phyloP scores from a whole-genome alignment of 2,329 filamentous ascomycete species.

The Phymatotrichopsis omnivora region DNA sequence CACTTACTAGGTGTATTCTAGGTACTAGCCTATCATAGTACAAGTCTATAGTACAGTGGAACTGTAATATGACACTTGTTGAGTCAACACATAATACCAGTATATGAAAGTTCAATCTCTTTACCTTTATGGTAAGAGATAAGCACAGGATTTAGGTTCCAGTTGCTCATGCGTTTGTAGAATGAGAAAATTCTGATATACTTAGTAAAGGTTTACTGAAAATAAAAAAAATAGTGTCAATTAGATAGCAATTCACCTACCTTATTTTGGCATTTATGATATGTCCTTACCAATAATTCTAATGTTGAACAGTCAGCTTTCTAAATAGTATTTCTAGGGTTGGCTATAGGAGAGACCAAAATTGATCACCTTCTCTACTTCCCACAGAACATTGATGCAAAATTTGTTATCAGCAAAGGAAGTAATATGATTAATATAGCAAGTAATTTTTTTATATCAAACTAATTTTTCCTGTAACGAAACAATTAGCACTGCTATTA shows the following conservation, averaged over 20 bases:
- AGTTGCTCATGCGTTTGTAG: constrained; percentile 1
- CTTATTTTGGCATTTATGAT: background rate
- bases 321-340: background rate
- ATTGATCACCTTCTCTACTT: background rate
- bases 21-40: too few relatives aligned
- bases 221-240: background rate
- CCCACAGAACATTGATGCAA: background rate
- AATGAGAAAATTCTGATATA: background rate
- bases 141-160: background rate
- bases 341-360: background rate
- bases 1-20: too few relatives aligned
- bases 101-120: too few relatives aligned
- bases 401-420: background rate
- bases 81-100: too few relatives aligned
- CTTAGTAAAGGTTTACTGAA: background rate
- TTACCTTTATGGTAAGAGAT: constrained; percentile 1
- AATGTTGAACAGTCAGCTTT: background rate
- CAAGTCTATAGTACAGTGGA: too few relatives aligned
- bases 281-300: background rate
- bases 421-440: too few relatives aligned
- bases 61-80: too few relatives aligned
- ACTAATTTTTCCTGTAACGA: background rate
- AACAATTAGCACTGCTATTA: background rate
- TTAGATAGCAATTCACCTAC: too few relatives aligned
- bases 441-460: background rate